These are phyloP conservation scores for Parastagonospora avenae DNA, from an alignment of 2,329 filamentous ascomycete genomes.

Conservation along the genomic window DNA sequence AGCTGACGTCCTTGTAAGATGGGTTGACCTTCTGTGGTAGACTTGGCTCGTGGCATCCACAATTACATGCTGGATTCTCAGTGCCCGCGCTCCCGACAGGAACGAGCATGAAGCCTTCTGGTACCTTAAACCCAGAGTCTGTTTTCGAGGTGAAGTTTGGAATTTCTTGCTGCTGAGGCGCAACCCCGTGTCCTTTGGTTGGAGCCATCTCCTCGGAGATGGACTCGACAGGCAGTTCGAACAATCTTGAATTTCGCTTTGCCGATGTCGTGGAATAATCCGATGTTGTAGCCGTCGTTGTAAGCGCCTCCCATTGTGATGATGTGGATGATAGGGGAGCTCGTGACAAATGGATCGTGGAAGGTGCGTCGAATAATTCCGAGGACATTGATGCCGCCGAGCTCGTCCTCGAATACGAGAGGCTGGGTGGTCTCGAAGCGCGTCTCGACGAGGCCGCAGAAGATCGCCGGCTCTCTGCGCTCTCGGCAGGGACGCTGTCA, in stretches of 20 bases:
- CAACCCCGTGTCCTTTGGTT: too few species aligned
- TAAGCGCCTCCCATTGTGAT: constrained; percentile 4
- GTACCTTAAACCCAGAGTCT: background rate
- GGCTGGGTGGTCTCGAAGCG: constrained; percentile 26
- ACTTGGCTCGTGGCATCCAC: constrained; percentile 12
- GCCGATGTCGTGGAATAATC: background rate
- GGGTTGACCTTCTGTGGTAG: background rate
- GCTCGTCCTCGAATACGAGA: constrained; percentile 27
- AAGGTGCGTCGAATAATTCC: constrained; percentile 10
- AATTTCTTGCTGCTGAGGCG: too few species aligned
- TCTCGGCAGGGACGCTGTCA: constrained; percentile 11
- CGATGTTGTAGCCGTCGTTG: background rate
- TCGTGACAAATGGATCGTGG: constrained; percentile 7
- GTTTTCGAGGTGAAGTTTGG: too few species aligned
- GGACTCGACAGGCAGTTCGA: background rate
- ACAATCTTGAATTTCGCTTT: background rate
- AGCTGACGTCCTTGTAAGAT: constrained; percentile 25
- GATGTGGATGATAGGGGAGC: constrained; percentile 8
- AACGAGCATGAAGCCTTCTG: constrained; percentile 1
- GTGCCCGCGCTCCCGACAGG: background rate
- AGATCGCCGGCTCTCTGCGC: constrained; percentile 17
- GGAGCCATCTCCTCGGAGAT: background rate
- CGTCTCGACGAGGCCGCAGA: constrained; percentile 22
- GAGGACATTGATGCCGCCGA: constrained; percentile 26
- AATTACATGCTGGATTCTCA: constrained; percentile 15